Conservation (phyloP, 441 rosid species). For the Jatropha podagrica region DNA sequence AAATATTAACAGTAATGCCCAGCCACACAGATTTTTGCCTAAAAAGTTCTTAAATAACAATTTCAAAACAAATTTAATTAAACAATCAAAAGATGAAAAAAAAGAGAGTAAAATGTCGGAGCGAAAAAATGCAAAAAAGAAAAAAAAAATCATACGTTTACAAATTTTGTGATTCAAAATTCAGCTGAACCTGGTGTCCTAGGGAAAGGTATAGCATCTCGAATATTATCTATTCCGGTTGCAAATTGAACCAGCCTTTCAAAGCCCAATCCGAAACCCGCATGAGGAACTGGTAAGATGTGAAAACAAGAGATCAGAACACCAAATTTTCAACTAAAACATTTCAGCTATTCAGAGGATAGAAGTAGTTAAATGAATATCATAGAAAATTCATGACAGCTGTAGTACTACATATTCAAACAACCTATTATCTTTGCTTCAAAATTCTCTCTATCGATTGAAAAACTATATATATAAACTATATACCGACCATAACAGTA, state of each 20-base stretch:
- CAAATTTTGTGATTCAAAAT: constrained; percentile 38
- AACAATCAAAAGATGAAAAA: no score
- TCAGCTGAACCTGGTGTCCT: constrained; percentile 90
- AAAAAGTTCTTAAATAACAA: not conserved
- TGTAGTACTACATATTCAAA: not conserved
- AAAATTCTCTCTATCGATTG: not conserved
- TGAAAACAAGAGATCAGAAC: not conserved
- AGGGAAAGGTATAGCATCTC: constrained; percentile 93
- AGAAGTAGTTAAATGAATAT: constrained; percentile 2
- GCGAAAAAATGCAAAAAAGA: not conserved
- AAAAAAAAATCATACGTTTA: not conserved
- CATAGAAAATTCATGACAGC: not conserved
- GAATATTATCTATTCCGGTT: constrained; percentile 86
- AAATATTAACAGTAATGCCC: not conserved
- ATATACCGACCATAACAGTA: not conserved
- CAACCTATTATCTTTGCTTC: not conserved
- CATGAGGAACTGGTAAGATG: constrained; percentile 76
- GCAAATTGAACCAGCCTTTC: constrained; percentile 97
- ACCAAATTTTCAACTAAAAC: not conserved
- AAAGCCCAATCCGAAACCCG: constrained; percentile 91
- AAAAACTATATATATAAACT: not conserved
- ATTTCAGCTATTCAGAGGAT: not conserved
- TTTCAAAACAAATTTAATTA: not conserved
- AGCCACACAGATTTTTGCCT: not conserved
- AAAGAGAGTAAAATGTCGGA: not conserved